Percentiles rank a stretch among this genome's conserved stretches.
Conservation (phyloP, 2,329 filamentous ascomycete species). For the Neonectria neomacrospora region DNA sequence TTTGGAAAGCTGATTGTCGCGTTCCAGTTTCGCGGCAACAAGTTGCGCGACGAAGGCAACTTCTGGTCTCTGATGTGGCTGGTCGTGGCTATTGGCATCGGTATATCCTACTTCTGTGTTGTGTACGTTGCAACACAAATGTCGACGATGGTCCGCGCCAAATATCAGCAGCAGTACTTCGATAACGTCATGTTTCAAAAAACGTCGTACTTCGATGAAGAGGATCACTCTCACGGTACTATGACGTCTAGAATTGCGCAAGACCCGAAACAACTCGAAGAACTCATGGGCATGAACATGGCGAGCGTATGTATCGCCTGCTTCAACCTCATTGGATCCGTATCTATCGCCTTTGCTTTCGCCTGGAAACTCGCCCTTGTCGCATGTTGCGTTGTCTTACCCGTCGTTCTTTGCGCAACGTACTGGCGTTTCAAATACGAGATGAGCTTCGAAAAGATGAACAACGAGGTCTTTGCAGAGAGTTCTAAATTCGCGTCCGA, state of each 20-base stretch:
- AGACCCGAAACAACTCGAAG: conserved; percentile 70
- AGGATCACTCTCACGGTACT: conserved; percentile 69
- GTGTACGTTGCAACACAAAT: conserved; percentile 56
- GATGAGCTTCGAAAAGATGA: conserved; percentile 75
- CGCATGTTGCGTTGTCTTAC: conserved; percentile 68
- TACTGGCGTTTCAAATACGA: conserved; percentile 68
- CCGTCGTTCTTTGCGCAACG: conserved; percentile 58
- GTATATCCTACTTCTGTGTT: conserved; percentile 61
- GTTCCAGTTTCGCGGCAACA: conserved; percentile 54
- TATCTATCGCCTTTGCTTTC: conserved; percentile 75
- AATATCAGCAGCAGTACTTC: conserved; percentile 71
- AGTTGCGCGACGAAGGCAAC: conserved; percentile 56
- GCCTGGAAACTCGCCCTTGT: conserved; percentile 83
- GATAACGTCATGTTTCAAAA: conserved; percentile 68
- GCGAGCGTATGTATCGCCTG: conserved; percentile 70
- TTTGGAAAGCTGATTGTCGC: conserved; percentile 65
- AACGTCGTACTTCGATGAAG: conserved; percentile 69
- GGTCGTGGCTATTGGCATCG: conserved; percentile 64
- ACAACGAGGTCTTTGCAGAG: conserved; percentile 73
- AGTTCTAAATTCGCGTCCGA: conserved; percentile 81
- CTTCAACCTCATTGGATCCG: conserved; percentile 72
- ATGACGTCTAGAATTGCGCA: conserved; percentile 66
- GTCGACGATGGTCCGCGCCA: conserved; percentile 61
- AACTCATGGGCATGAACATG: conserved; percentile 72
- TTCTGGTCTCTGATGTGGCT: conserved; percentile 77